Evolutionary conservation across 2,329 filamentous ascomycete species (phyloP), one percentile per base, ranked within the genome.

Genomic region (Didymella pomorum): DNA sequence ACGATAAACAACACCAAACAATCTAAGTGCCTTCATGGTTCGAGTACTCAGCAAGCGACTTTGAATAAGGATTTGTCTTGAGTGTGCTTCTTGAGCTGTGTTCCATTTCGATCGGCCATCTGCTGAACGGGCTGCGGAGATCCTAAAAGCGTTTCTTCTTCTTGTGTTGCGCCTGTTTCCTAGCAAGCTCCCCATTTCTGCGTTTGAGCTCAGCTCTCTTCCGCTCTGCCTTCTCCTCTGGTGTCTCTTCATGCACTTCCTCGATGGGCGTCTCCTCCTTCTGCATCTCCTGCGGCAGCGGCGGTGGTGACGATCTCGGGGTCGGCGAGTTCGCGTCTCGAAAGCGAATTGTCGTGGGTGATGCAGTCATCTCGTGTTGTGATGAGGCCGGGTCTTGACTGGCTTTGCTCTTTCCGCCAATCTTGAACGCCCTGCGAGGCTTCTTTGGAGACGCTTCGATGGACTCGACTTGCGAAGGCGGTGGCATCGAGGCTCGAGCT

Each of bases 191-290:
- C 63, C 83, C 84, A 26, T 80, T 79, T 66, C 82, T 83, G 18
- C 81, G 77, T 68, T 86, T 87, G 60, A 89, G 69, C 67, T 86
- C 83, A 48, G 83, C 79, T 12, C 86, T 78, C 64, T 82, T 86
- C 52, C 81, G 77, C 60, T 86, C 78, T 3, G 85, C 85, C 52
- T 79, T 81, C 56, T 87, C 81, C 59, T 84, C 77, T 10, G 81
- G 80, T 2, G 82, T 76, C 46, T 77, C 73, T 52, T 76, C 72
- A 20, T 56, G 54, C 7, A 62, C 42, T 25, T 71, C 61, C 33
- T 67, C 62, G 10, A 52, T 39, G 4, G 65, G 63, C 2, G 56
- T 42, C 9, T 28, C 29, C 29, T 66, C 60, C 21, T 62, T 63
- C 12, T 57, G 52, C 8, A 33, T 10, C 4, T 26, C 35, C 8